Conservation (phyloP, 164 flowering plant genomes). For the Vitis amurensis region DNA sequence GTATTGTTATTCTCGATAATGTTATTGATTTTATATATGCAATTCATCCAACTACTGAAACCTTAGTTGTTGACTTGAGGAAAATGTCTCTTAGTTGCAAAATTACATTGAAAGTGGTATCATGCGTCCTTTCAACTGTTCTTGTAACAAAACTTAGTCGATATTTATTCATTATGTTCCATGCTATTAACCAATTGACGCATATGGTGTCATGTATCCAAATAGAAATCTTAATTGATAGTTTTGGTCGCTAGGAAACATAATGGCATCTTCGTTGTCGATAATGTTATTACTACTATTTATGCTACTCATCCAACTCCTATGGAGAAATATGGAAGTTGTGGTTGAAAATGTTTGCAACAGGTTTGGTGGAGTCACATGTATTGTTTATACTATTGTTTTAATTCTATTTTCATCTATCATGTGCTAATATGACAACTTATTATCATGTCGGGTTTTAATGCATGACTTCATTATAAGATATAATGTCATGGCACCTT, state of each 20-base stretch:
- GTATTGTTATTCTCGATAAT: constrained; percentile 91
- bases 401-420: background rate
- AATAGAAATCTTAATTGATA: constrained; percentile 42
- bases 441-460: no score
- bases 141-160: constrained; percentile 73
- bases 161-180: constrained; percentile 74
- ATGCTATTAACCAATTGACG: constrained; percentile 81
- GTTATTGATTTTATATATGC: constrained; percentile 76
- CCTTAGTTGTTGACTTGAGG: constrained; percentile 67
- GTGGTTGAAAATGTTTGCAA: constrained; percentile 96
- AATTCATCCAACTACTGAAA: constrained; percentile 88
- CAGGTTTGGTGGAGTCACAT: constrained; percentile 82
- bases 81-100: constrained; percentile 52
- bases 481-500: no score
- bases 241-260: no score
- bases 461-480: no score
- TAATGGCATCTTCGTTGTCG: no score
- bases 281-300: no score
- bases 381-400: constrained; percentile 28
- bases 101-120: constrained; percentile 31
- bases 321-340: constrained; percentile 50
- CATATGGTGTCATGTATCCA: constrained; percentile 83
- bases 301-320: no score
- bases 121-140: constrained; percentile 39
- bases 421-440: background rate